phyloP scores from a whole-genome alignment of 257 asterid species.

The Salvia hispanica region DNA sequence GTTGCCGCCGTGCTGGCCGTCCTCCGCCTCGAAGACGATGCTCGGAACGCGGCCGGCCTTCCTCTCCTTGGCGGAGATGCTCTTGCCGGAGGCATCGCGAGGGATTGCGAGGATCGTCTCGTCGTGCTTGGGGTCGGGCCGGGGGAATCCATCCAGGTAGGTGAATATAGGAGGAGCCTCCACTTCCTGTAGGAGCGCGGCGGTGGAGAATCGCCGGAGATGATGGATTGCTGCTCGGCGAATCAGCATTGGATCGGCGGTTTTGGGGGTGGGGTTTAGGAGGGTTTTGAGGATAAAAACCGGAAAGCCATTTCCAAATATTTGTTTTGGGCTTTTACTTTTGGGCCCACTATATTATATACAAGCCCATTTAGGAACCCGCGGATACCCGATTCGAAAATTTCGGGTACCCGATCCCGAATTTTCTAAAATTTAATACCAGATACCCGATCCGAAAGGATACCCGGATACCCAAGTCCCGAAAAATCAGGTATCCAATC shows the following conservation, averaged over 20 bases:
- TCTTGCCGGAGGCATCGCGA: constrained; percentile 70
- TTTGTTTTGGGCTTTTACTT: not conserved
- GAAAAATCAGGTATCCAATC: no score
- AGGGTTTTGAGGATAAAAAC: constrained; percentile 38
- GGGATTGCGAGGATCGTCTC: constrained; percentile 79
- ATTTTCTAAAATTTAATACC: no score
- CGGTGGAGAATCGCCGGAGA: constrained; percentile 51
- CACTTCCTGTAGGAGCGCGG: constrained; percentile 48
- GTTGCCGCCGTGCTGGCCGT: constrained; percentile 94
- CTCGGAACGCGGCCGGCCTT: constrained; percentile 80
- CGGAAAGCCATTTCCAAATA: not conserved
- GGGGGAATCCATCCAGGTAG: constrained; percentile 71
- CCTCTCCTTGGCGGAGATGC: constrained; percentile 66
- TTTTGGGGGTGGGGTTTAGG: constrained; percentile 37
- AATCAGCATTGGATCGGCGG: constrained; percentile 63
- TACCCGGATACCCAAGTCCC: no score
- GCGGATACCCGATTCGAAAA: no score
- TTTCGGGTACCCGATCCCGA: no score
- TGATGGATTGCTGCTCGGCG: constrained; percentile 55
- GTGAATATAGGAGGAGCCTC: constrained; percentile 34
- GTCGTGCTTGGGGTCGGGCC: constrained; percentile 73
- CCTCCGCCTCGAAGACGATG: constrained; percentile 89
- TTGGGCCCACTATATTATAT: not conserved
- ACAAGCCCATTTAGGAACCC: not conserved
- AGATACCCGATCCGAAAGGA: no score